A percentile compares a stretch with the other conserved stretches of the same genome.
Conservation (phyloP, 2,329 filamentous ascomycete genomes). For the Phialophora verrucosa region DNA sequence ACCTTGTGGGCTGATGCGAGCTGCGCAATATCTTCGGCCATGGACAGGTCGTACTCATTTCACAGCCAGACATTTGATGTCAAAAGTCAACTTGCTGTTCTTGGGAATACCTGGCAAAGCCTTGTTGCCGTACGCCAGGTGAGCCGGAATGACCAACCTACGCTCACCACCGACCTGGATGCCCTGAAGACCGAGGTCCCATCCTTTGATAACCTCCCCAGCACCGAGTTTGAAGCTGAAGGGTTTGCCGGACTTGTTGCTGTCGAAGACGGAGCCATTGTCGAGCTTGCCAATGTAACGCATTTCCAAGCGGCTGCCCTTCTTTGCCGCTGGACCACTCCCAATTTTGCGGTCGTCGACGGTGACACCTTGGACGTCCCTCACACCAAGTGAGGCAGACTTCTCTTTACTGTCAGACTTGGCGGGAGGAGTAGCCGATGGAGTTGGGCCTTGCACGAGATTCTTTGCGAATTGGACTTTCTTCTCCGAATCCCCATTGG, state of each 20-base stretch:
- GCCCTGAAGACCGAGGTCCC: constrained; percentile 92
- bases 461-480: constrained; percentile 99
- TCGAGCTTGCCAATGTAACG: constrained; percentile 97
- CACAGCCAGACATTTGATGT: constrained; percentile 73
- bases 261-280: constrained; percentile 87
- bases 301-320: constrained; percentile 87
- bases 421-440: constrained; percentile 59
- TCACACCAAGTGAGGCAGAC: constrained; percentile 68
- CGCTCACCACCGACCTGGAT: constrained; percentile 95
- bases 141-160: constrained; percentile 84
- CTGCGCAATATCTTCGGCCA: not conserved
- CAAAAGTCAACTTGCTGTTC: constrained; percentile 91
- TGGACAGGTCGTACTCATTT: constrained; percentile 29
- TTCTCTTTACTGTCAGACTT: constrained; percentile 51
- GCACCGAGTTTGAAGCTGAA: constrained; percentile 94
- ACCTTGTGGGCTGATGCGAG: not conserved
- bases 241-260: constrained; percentile 98
- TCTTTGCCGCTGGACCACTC: constrained; percentile 82
- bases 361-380: constrained; percentile 84
- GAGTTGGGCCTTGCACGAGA: constrained; percentile 93
- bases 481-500: constrained; percentile 64
- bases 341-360: constrained; percentile 96
- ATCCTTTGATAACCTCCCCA: constrained; percentile 97
- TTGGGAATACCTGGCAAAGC: constrained; percentile 81
- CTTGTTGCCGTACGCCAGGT: constrained; percentile 88